A percentile compares a stretch with the other conserved stretches of the same genome.
phyloP scores from a whole-genome alignment of 2,329 filamentous ascomycete genomes.

The Cercospora berteroae region DNA sequence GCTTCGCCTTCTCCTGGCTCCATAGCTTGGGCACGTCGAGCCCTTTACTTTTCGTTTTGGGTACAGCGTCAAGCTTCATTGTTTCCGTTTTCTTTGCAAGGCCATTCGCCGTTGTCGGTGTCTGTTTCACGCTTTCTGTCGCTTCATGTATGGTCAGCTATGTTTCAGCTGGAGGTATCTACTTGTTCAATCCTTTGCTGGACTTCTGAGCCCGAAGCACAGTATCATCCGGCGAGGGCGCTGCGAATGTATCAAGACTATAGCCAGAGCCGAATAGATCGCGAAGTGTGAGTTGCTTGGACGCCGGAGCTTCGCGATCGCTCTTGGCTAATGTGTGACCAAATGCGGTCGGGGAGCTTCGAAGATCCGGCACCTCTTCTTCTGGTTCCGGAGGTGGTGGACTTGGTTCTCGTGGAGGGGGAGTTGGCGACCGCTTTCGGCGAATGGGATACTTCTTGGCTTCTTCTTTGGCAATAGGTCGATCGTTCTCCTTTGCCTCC shows the following conservation, averaged over 20 bases:
- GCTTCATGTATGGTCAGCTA: slow-evolving; percentile 17
- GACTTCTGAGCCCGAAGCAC: slow-evolving; percentile 32
- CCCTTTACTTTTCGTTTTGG: slow-evolving; percentile 67
- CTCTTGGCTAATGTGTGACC: slow-evolving; percentile 30
- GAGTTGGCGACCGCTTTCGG: slow-evolving; percentile 33
- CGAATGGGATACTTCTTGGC: slow-evolving; percentile 58
- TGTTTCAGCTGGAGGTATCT: slow-evolving; percentile 4
- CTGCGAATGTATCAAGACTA: slow-evolving; percentile 30
- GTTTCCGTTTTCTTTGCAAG: slow-evolving; percentile 34
- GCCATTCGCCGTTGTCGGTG: slow-evolving; percentile 22
- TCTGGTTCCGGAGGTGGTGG: slow-evolving; percentile 31
- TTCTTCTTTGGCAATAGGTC: slow-evolving; percentile 53
- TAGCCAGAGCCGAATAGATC: slow-evolving; percentile 30
- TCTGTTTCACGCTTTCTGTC: slow-evolving; percentile 25
- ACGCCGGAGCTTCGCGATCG: slow-evolving; percentile 1
- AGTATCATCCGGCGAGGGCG: slow-evolving; percentile 36
- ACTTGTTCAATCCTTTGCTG: slow-evolving; percentile 37
- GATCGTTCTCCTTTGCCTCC: slow-evolving; percentile 30
- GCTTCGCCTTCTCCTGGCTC: slow-evolving; percentile 26
- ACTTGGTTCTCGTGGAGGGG: slow-evolving; percentile 31
- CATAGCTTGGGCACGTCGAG: slow-evolving; percentile 62
- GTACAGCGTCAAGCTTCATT: slow-evolving; percentile 29
- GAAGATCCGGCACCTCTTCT: slow-evolving; percentile 31
- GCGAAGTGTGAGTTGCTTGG: slow-evolving; percentile 22
- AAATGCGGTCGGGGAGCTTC: slow-evolving; percentile 35